These are phyloP conservation scores for Colletotrichum horii DNA, from an alignment of 2,329 filamentous ascomycete species.

Conservation along the genomic window DNA sequence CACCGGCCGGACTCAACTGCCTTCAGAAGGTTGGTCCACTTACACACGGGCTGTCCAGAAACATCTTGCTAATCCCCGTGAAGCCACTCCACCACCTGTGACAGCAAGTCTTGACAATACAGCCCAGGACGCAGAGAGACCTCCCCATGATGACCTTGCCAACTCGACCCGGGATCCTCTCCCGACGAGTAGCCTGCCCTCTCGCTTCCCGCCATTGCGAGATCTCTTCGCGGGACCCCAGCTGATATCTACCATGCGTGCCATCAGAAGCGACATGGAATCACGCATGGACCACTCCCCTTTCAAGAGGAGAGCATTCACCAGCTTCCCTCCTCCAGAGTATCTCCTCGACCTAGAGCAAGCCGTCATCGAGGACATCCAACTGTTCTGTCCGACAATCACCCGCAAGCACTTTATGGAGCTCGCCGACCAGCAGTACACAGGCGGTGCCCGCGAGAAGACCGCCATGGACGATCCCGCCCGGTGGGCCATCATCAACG, in stretches of 20 bases:
- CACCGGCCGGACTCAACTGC: not conserved
- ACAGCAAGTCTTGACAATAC: not conserved
- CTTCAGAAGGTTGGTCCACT: not conserved
- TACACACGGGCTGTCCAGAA: not conserved
- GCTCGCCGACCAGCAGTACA: not conserved
- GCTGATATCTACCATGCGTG: not conserved
- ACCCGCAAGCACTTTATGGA: not conserved
- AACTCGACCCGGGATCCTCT: not conserved
- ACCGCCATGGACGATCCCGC: not conserved
- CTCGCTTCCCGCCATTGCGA: not conserved
- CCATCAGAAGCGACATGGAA: not conserved
- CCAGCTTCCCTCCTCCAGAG: not conserved
- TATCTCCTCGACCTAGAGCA: not conserved
- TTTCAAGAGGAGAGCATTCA: not conserved
- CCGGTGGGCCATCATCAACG: slow-evolving; percentile 2
- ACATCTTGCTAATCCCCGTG: not conserved
- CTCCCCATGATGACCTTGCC: not conserved
- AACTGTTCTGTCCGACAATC: slow-evolving; percentile 1
- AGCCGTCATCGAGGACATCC: not conserved
- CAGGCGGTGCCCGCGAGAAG: not conserved
- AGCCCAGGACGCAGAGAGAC: not conserved
- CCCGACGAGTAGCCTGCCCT: not conserved
- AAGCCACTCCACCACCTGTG: not conserved
- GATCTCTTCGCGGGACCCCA: not conserved
- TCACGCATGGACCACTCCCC: not conserved